A percentile compares a stretch with the other conserved stretches of the same genome.
These are phyloP conservation scores for Boletus fagicola DNA, from an alignment of 768 basidiomycete genomes.

Conservation along the genomic window DNA sequence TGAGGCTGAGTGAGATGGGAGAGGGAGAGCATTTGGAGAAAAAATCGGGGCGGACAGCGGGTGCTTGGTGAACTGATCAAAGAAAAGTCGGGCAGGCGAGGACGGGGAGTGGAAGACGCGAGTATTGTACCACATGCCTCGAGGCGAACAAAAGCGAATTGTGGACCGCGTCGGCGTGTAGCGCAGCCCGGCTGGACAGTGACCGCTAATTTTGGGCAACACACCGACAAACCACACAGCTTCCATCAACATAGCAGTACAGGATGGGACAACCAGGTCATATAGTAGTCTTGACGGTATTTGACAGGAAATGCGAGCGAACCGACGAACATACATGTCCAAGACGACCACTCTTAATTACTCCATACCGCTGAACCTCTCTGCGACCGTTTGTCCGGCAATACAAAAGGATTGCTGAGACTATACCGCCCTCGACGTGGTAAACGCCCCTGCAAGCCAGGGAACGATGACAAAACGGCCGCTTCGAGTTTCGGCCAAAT, in stretches of 20 bases:
- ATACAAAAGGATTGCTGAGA: conserved; percentile 53
- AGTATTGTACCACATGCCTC: conserved; percentile 23
- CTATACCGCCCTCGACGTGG: conserved; percentile 48
- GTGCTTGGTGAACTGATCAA: background rate
- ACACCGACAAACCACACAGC: too few species aligned
- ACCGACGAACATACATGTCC: background rate
- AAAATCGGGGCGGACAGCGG: background rate
- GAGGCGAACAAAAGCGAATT: conserved; percentile 18
- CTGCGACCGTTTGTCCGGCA: conserved; percentile 18
- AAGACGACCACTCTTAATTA: conserved; percentile 6
- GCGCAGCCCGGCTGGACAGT: background rate
- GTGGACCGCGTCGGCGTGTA: background rate
- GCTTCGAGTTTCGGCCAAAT: conserved; percentile 85
- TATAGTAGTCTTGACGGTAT: conserved; percentile 1
- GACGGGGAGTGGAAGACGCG: background rate
- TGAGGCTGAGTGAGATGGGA: background rate
- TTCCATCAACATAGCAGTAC: conserved; percentile 7
- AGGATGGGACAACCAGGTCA: conserved; percentile 8
- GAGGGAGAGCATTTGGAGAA: background rate
- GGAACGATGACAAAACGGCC: conserved; percentile 56
- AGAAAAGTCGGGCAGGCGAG: background rate
- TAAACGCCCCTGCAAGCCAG: conserved; percentile 52
- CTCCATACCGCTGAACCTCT: conserved; percentile 18
- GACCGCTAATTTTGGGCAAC: background rate
- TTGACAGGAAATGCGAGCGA: conserved; percentile 2